These are phyloP conservation scores for Paramecium sexaurelia DNA, from an alignment of 73 alveolate species.

Conservation along the genomic window DNA sequence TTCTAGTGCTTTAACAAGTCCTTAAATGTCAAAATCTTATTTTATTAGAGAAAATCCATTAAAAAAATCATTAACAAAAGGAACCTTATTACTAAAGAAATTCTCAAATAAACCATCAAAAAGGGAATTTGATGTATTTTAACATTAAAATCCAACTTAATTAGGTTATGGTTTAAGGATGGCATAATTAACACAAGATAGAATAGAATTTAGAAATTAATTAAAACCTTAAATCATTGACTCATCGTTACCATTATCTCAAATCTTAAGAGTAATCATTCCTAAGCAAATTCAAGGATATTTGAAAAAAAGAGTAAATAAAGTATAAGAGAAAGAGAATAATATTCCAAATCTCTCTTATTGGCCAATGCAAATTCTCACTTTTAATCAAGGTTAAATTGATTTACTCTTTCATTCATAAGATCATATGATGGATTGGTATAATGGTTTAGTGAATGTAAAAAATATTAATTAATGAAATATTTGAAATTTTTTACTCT, in stretches of 20 bases:
- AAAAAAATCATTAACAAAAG: not conserved
- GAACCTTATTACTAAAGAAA: not conserved
- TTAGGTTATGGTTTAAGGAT: constrained; percentile 23
- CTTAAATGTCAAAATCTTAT: not conserved
- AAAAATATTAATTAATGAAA: constrained; percentile 27
- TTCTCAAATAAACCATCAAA: constrained; percentile 16
- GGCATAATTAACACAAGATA: not conserved
- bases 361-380: not conserved
- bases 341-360: not conserved
- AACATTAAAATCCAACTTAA: constrained; percentile 9
- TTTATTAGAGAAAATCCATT: not conserved
- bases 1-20: not conserved
- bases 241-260: not conserved
- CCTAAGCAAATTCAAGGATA: not conserved
- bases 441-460: constrained; percentile 18
- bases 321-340: not conserved
- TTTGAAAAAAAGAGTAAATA: not conserved
- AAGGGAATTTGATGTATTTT: not conserved
- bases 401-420: not conserved
- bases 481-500: not conserved
- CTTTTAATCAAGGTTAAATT: not conserved
- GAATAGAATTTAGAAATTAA: constrained; percentile 25
- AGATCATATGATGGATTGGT: constrained; percentile 21
- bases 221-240: not conserved
- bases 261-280: not conserved